Evolutionary conservation across 257 asterid species (phyloP).

Genomic region (Scutellaria galericulata): DNA sequence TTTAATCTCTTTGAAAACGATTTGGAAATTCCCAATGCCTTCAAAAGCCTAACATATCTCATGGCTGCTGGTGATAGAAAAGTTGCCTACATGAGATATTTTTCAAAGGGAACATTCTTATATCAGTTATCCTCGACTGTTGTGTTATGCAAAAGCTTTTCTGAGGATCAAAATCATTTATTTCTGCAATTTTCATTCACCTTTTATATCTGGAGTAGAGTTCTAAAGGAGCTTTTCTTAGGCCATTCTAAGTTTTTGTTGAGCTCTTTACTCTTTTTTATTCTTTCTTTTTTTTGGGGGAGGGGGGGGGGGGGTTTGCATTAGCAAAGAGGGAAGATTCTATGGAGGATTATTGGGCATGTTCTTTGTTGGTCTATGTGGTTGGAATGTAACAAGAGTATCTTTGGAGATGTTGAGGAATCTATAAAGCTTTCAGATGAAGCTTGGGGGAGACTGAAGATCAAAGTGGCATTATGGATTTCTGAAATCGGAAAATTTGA

Average conservation of each 20-base stretch:
- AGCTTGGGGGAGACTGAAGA: slow-evolving; percentile 2
- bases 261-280: neutral
- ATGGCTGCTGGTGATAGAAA: slow-evolving; percentile 1
- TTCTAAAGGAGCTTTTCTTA: neutral
- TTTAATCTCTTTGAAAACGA: too few relatives aligned
- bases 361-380: neutral
- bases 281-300: too few relatives aligned
- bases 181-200: neutral
- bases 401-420: neutral
- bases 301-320: neutral
- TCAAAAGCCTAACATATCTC: neutral
- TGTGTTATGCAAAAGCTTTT: neutral
- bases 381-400: neutral
- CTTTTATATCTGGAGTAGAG: neutral
- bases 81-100: neutral
- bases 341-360: neutral
- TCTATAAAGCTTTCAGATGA: neutral
- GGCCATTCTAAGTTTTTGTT: slow-evolving; percentile 1
- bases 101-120: neutral
- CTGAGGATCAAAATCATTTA: slow-evolving; percentile 12
- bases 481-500: neutral
- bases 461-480: slow-evolving; percentile 16
- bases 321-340: neutral
- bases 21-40: neutral
- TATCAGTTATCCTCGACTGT: neutral